Base-by-base conservation (phyloP, 2,329 filamentous ascomycete species). In the Scedosporium minutisporum region DNA sequence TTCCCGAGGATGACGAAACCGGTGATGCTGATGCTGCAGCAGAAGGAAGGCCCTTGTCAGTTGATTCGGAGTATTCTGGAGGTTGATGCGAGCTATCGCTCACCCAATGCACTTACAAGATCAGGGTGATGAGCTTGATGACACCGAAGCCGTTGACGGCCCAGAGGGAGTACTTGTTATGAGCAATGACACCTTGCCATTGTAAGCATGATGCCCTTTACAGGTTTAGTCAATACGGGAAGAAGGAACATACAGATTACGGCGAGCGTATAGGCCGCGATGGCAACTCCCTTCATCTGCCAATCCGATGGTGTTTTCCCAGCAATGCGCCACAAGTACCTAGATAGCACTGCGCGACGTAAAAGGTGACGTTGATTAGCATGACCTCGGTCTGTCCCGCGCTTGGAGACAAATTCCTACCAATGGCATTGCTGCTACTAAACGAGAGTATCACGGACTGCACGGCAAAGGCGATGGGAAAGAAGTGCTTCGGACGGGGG, bases 201-300 rank as follows among this genome's bases (percentile, higher is more conserved):
- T 29, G 55, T 66, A 42, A 63, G 57, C 2, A 29, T 2, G 58
- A 33, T 41, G 57, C 3, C 16, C 2, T 2, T 27, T 48, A 25
- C 18, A 12, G 10, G 2, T 3, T 23, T 18, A 21, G 12, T 9
- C 3, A n/a, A 25, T 16, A 4, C 23, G 16, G 21, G 5, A 5
- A 16, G 23, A 21, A n/a, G 41, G 16, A 25, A 75, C 80, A 65
- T 67, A 83, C 83, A 76, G 1, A 87, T 65, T 0, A 81, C 76
- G 3, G 85, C 84, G 0, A 86, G 68, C 0, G 82, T 86, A 67
- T 88, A 89, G 0, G 79, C 82, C 1, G 83, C 86, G 25, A 89
- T 73, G 0, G 87, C 87, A 2, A 89, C 81, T 1, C 86, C 87
- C 68, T 89, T 89, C 61, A 82, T 70, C 67, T 89, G 76, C 87